A percentile compares a stretch with the other conserved stretches of the same genome.
Conservation (phyloP, 805 yeast species). For the Pichia scutulata region DNA sequence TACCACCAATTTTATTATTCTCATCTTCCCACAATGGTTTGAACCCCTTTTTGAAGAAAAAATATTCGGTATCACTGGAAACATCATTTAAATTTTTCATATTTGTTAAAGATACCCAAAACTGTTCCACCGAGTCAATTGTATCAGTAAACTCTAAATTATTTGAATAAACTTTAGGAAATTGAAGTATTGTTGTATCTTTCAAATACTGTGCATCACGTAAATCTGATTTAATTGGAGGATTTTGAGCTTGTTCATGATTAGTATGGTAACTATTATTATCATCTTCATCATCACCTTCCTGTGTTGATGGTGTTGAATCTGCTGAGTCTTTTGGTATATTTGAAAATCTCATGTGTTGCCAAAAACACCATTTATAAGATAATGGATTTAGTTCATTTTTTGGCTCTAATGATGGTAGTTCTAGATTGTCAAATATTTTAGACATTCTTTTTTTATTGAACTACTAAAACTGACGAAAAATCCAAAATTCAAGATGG, state of each 20-base stretch:
- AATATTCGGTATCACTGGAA: slow-evolving; percentile 42
- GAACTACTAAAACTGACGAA: no score
- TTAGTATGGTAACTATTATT: slow-evolving; percentile 7
- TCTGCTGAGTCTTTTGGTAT: neutral
- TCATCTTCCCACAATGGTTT: slow-evolving; percentile 68
- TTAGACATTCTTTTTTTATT: neutral
- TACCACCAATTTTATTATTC: slow-evolving; percentile 49
- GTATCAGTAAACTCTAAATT: slow-evolving; percentile 12
- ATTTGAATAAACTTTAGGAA: slow-evolving; percentile 24
- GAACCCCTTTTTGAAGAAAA: slow-evolving; percentile 50
- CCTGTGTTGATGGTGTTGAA: neutral
- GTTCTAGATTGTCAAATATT: slow-evolving; percentile 4
- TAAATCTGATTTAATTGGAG: slow-evolving; percentile 9
- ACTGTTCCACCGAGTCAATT: slow-evolving; percentile 44
- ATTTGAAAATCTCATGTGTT: slow-evolving; percentile 30
- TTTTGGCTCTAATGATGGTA: neutral
- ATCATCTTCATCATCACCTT: neutral
- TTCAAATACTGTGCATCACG: slow-evolving; percentile 30
- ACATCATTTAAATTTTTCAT: slow-evolving; percentile 34
- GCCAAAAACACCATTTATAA: slow-evolving; percentile 45
- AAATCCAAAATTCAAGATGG: no score
- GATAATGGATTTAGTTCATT: slow-evolving; percentile 31
- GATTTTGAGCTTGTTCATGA: slow-evolving; percentile 5
- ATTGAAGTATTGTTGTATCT: slow-evolving; percentile 37
- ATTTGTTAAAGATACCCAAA: slow-evolving; percentile 39